Percentiles rank a stretch among this genome's conserved stretches.
Evolutionary conservation across 2,329 filamentous ascomycete genomes (phyloP).

Genomic region (Sclerotinia borealis): DNA sequence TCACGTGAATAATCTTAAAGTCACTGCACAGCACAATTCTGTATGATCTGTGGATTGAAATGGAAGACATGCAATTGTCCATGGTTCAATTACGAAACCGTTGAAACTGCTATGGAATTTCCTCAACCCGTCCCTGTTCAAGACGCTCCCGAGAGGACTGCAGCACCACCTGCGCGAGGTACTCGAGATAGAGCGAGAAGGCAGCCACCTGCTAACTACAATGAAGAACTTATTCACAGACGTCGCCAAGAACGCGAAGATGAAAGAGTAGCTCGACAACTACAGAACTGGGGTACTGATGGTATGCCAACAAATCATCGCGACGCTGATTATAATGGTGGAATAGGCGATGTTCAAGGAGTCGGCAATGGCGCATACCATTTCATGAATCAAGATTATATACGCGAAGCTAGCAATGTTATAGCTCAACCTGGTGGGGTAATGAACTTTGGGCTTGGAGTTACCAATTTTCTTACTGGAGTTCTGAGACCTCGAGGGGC

Average conservation of each 20-base stretch:
- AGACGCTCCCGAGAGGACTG: conserved; percentile 17
- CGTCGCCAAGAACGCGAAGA: conserved; percentile 41
- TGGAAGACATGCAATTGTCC: conserved; percentile 83
- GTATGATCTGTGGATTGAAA: conserved; percentile 74
- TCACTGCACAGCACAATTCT: conserved; percentile 78
- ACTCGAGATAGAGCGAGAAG: conserved; percentile 35
- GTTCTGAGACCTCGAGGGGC: conserved; percentile 23
- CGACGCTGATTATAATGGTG: conserved; percentile 35
- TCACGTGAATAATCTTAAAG: conserved; percentile 35
- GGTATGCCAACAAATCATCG: conserved; percentile 16
- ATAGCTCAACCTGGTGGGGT: conserved; percentile 26
- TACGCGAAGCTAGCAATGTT: conserved; percentile 34
- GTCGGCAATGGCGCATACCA: conserved; percentile 49
- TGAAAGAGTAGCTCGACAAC: conserved; percentile 44
- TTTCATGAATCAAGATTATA: conserved; percentile 56
- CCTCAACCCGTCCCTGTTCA: conserved; percentile 27
- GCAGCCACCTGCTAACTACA: conserved; percentile 27
- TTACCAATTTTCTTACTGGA: conserved; percentile 32
- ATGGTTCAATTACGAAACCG: conserved; percentile 62
- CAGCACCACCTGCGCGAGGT: conserved; percentile 19
- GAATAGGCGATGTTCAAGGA: conserved; percentile 39
- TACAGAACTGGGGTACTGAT: conserved; percentile 40
- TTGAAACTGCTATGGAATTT: conserved; percentile 50
- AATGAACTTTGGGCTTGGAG: conserved; percentile 31
- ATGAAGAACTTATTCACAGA: conserved; percentile 34